These are phyloP conservation scores for Kalmusia sp. DNA, from an alignment of 2,329 filamentous ascomycete genomes.

Conservation along the genomic window DNA sequence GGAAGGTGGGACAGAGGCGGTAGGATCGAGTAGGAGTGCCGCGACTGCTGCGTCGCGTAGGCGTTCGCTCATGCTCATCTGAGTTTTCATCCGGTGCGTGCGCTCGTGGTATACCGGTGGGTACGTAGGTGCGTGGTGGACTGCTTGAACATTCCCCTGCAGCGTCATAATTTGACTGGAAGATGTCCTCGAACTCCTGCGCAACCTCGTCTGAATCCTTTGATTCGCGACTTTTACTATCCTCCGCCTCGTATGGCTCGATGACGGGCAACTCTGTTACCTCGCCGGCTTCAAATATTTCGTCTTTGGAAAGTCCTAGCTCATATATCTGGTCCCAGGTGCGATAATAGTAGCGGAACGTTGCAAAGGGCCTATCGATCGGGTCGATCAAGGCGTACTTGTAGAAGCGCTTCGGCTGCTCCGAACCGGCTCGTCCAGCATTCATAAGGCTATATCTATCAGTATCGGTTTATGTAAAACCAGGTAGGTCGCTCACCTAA, in stretches of 20 bases:
- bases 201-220: background rate
- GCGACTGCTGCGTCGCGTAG: constrained; percentile 11
- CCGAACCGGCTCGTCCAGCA: constrained; percentile 45
- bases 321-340: constrained; percentile 36
- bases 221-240: background rate
- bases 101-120: constrained; percentile 17
- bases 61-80: constrained; percentile 1
- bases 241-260: constrained; percentile 24
- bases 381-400: constrained; percentile 59
- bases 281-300: constrained; percentile 19
- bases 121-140: constrained; percentile 18
- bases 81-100: background rate
- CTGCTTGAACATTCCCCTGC: constrained; percentile 1
- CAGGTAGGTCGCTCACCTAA: constrained; percentile 36
- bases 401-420: constrained; percentile 55
- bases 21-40: constrained; percentile 16
- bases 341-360: constrained; percentile 51
- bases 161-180: background rate
- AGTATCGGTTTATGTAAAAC: constrained; percentile 11
- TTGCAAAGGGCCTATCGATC: constrained; percentile 55
- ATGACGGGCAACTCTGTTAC: constrained; percentile 33
- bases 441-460: constrained; percentile 41
- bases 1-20: constrained; percentile 34
- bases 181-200: background rate
- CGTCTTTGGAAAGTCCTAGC: constrained; percentile 28